Evolutionary conservation across 805 yeast genomes (phyloP), one percentile per base, ranked within the genome.

Genomic region (Yarrowia hollandica): DNA sequence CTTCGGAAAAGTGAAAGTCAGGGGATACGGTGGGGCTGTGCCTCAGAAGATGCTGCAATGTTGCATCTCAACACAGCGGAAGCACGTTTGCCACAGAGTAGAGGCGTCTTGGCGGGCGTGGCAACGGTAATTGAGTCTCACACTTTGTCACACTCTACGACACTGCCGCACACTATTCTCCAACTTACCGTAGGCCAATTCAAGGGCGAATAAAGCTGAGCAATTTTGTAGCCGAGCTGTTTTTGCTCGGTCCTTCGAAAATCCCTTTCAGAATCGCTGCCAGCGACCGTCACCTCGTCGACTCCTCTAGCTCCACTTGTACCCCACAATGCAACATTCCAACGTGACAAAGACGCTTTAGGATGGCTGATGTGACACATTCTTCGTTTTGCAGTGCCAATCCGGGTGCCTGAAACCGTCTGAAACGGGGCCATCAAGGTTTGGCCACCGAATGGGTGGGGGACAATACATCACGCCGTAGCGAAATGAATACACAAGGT

Each of bases 321-420:
- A n/a, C n/a, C n/a, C n/a, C n/a, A n/a, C n/a, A n/a, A n/a, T 35
- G n/a, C 11, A 19, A 26, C 30, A 26, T 26, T 26, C 30, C 30
- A 26, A 26, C 4, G 44, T n/a, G n/a, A n/a, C n/a, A n/a, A 30
- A 12, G n/a, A 30, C 14, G 12, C n/a, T 12, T 12, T 30, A 30
- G 34, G n/a, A 30, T 30, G 34, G 34, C 34, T 30, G 34, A 12
- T 12, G 34, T 12, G 34, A 30, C 46, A 41, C 48, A 41, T 41
- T 41, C 48, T 10, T 41, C 23, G 22, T 11, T n/a, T 25, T 41
- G 46, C 46, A 41, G 48, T 12, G 48, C 31, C 48, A 12, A 25
- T 41, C 48, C 46, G 33, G 33, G 48, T 41, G 33, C 48, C 48
- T 26, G 48, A 41, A 41, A 26, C 46, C 31, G 16, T 22, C 33